Evolutionary conservation across 805 yeast species (phyloP).

Genomic region (Spathaspora sp.): DNA sequence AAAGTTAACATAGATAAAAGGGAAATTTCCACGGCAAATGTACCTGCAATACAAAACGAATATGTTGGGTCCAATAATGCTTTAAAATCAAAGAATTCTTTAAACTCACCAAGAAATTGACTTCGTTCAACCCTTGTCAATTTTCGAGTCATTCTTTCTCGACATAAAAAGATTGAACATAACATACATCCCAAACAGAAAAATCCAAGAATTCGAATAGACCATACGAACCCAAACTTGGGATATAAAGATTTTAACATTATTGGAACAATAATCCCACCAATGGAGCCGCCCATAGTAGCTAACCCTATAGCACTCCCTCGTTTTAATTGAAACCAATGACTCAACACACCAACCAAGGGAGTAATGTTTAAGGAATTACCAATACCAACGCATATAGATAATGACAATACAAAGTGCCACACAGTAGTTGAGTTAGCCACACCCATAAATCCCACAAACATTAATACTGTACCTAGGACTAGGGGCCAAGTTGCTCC

Average conservation of each 20-base stretch:
- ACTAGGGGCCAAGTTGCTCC: slow-evolving; percentile 51
- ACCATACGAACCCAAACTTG: slow-evolving; percentile 57
- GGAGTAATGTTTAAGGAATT: slow-evolving; percentile 60
- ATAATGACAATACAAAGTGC: slow-evolving; percentile 55
- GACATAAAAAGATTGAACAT: slow-evolving; percentile 22
- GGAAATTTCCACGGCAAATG: slow-evolving; percentile 48
- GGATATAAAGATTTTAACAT: slow-evolving; percentile 43
- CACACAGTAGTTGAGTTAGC: slow-evolving; percentile 49
- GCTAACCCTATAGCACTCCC: slow-evolving; percentile 57
- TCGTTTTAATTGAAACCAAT: slow-evolving; percentile 60
- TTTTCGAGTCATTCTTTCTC: slow-evolving; percentile 20
- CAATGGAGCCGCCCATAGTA: slow-evolving; percentile 64
- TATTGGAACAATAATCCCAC: slow-evolving; percentile 61
- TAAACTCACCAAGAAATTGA: slow-evolving; percentile 11
- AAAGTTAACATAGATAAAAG: slow-evolving; percentile 51
- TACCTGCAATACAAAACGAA: slow-evolving; percentile 34
- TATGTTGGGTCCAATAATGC: slow-evolving; percentile 37
- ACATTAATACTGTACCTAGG: slow-evolving; percentile 39
- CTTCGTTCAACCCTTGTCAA: slow-evolving; percentile 2
- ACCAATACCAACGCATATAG: slow-evolving; percentile 50
- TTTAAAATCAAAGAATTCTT: slow-evolving; percentile 27
- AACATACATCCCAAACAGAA: slow-evolving; percentile 24
- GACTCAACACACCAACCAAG: slow-evolving; percentile 56
- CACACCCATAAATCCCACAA: slow-evolving; percentile 51
- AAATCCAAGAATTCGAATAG: slow-evolving; percentile 46